Base-by-base conservation (phyloP, 768 basidiomycete species). In the Termitomyces sp. region DNA sequence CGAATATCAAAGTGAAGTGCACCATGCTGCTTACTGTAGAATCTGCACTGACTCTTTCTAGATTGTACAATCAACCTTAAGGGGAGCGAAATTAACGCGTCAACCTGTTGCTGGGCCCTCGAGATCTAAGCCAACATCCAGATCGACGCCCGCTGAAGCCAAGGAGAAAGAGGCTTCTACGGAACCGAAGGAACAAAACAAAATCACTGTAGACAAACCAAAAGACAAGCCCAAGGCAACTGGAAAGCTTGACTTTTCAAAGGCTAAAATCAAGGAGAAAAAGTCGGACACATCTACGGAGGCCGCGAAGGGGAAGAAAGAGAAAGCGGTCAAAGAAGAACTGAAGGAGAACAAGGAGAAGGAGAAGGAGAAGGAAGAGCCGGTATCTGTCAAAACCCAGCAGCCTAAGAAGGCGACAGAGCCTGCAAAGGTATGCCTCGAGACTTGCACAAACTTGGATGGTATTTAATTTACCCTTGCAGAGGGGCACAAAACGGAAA, bases 401-500 rank as follows among this genome's bases (percentile, higher is more conserved):
- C 40, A 66, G 55, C 32, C 59, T 57, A 64, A 69, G 60, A 56
- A 54, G 38, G 65, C 66, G 59, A 55, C 67, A 38, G 68, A 65
- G 24, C 60, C 46, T 52, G 57, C 61, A 53, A 65, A 68, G 59
- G 68, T 72, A 54, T 56, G 64, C 42, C 24, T 48, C 39, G 5
- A 20, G 32, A 4, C 16, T 36, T 28, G 18, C 28, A 55, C 46
- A 24, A 15, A 20, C 32, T 33, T 12, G 6, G 20, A 9, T 45
- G 46, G 40, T 7, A 24, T 42, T n/a, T 48, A 15, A 33, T 40
- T 22, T 44, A 28, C 24, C 45, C 20, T 55, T 59, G 18, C 62
- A 80, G 79, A 69, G 76, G 49, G 70, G 73, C n/a, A 70, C 66
- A 42, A 77, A 77, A 62, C 80, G 84, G 56, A 87, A 84, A 70